phyloP scores from a whole-genome alignment of 768 basidiomycete genomes.

The Leccinum ochraceum region DNA sequence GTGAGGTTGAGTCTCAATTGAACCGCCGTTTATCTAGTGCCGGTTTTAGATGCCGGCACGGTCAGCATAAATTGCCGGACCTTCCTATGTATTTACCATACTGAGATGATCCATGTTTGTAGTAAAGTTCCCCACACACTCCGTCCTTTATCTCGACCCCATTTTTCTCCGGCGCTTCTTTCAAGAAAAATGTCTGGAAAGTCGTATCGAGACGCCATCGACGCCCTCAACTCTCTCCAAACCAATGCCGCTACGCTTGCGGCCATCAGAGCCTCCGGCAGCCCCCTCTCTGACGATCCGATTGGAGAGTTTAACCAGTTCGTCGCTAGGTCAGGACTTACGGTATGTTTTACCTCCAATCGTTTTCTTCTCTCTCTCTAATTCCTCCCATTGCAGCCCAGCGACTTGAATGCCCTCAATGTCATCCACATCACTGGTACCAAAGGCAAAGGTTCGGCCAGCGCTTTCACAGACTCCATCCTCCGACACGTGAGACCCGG shows the following conservation, averaged over 20 bases:
- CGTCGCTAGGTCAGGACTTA: conserved; percentile 81
- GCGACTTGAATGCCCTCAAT: conserved; percentile 84
- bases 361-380: conserved; percentile 7
- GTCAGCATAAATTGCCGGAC: background rate
- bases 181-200: conserved; percentile 49
- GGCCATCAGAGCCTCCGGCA: conserved; percentile 73
- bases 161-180: conserved; percentile 5
- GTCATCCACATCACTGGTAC: conserved; percentile 97
- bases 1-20: background rate
- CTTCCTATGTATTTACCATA: background rate
- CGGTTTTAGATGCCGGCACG: background rate
- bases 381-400: conserved; percentile 49
- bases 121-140: background rate
- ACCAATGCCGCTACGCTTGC: conserved; percentile 94
- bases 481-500: conserved; percentile 70
- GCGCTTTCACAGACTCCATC: conserved; percentile 88
- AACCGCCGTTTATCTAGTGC: background rate
- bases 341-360: conserved; percentile 46
- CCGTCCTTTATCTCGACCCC: conserved; percentile 10
- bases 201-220: conserved; percentile 73
- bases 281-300: conserved; percentile 51
- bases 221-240: conserved; percentile 77
- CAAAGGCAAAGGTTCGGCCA: conserved; percentile 97
- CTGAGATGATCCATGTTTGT: conserved; percentile 9
- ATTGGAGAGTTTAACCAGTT: conserved; percentile 93